Base-by-base conservation (phyloP, 2,329 filamentous ascomycete species). In the Xylariaceae sp. region DNA sequence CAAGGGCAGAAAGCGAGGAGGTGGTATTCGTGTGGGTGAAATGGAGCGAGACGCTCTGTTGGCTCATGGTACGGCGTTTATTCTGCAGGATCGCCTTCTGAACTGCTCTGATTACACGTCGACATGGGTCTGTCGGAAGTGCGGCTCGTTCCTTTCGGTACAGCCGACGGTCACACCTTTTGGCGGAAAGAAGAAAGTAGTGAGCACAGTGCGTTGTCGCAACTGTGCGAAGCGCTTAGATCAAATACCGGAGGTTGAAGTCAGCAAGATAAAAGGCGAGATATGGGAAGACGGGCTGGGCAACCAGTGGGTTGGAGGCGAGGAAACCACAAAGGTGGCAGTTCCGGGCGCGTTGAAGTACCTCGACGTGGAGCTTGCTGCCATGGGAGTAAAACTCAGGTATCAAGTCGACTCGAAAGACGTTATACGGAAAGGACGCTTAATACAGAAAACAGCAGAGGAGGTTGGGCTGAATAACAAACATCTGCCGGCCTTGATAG, bases 11-110 rank as follows among this genome's bases (percentile, higher is more conserved):
- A 94, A 95, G 70, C 89, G 92, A 73, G 94, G 92, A 68, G 94
- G 94, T 75, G 94, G 94, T 85, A 96, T 99, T 69, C 91, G 94
- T 79, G 92, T 99, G 29, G 94, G 94, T 73, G 94, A 99, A 74
- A 99, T 99, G 94, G 94, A 99, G 76, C 88, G 94, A 62, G 94
- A 99, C 71, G 89, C 92, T 3, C 79, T 99, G 19, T 82, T 99
- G 53, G 94, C 94, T 4, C 94, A 99, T 77, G 94, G 94, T 21
- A 94, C 92, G 2, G 92, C 92, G 3, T 97, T 95, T 76, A 74
- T 99, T 56, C 81, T 99, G 5, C 94, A 99, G 70, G 94, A 99
- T 71, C 87, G 94, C 54, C 78, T 99, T 56, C 86, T 99, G 77
- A 97, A 99, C 76, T 99, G 94, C 74, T 95, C 89, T 49, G 94